Conservation (phyloP, 306 rosid genomes). For the Rosa multiflora region DNA sequence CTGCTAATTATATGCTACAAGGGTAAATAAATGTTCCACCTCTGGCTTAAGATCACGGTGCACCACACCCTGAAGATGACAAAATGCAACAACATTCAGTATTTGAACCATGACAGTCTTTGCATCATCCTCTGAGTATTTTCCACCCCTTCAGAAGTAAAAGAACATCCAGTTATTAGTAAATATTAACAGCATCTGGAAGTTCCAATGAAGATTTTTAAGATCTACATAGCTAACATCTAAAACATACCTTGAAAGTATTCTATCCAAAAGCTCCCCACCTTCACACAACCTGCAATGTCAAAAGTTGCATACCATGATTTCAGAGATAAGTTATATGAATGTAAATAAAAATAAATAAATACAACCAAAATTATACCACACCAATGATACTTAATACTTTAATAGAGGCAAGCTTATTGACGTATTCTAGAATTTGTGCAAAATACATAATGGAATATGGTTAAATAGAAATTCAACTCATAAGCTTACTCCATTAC, state of each 20-base stretch:
- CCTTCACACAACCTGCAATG: slow-evolving; percentile 98
- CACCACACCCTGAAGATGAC: slow-evolving; percentile 99
- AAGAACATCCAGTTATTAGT: slow-evolving; percentile 23
- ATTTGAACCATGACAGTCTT: slow-evolving; percentile 92
- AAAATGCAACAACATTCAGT: slow-evolving; percentile 90
- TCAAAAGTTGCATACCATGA: slow-evolving; percentile 3
- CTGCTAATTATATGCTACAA: background rate
- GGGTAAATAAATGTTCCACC: slow-evolving; percentile 44
- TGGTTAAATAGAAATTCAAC: slow-evolving; percentile 19
- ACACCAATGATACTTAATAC: background rate
- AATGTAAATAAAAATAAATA: background rate
- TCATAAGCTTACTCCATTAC: slow-evolving; percentile 92
- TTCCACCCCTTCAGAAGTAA: slow-evolving; percentile 75
- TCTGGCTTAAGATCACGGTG: slow-evolving; percentile 99
- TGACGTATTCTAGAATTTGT: background rate
- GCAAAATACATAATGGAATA: slow-evolving; percentile 5
- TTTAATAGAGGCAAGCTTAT: background rate
- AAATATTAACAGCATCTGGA: slow-evolving; percentile 20
- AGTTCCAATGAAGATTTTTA: background rate
- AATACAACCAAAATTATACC: background rate
- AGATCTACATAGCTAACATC: slow-evolving; percentile 1
- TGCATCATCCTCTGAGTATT: slow-evolving; percentile 97
- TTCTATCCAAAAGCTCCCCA: slow-evolving; percentile 96
- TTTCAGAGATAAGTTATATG: background rate
- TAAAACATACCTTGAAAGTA: slow-evolving; percentile 77